Conservation (phyloP, 495 filamentous ascomycete genomes). For the Neurospora sp. region DNA sequence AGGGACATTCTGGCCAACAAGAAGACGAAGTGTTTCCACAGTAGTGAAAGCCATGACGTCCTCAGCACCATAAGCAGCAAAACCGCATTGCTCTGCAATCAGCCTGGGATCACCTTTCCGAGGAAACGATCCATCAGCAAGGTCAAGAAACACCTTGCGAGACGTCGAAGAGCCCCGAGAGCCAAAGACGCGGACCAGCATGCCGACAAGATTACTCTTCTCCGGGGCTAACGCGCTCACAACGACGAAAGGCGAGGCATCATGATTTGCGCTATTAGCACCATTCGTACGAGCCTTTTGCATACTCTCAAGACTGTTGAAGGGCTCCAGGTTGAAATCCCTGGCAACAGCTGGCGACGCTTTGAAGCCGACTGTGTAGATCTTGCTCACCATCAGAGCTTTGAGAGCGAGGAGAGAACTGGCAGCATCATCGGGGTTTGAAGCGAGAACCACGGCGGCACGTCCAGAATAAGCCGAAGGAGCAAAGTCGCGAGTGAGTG, state of each 20-base stretch:
- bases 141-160: conserved; percentile 71
- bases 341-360: conserved; percentile 51
- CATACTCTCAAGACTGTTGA: conserved; percentile 69
- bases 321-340: conserved; percentile 53
- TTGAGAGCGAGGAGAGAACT: conserved; percentile 67
- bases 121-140: conserved; percentile 52
- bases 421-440: conserved; percentile 58
- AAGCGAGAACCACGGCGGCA: conserved; percentile 63
- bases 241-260: conserved; percentile 60
- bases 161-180: conserved; percentile 38
- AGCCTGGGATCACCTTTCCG: conserved; percentile 57
- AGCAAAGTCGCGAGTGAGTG: conserved; percentile 68
- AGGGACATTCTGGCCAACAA: conserved; percentile 77
- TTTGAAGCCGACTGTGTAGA: conserved; percentile 78
- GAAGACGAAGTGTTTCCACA: conserved; percentile 63
- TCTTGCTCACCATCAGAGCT: conserved; percentile 62
- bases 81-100: conserved; percentile 59
- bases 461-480: conserved; percentile 68
- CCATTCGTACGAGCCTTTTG: conserved; percentile 47
- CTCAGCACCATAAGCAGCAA: conserved; percentile 67
- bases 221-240: conserved; percentile 68
- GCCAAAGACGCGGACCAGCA: conserved; percentile 59
- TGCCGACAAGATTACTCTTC: conserved; percentile 70
- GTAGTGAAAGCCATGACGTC: conserved; percentile 76
- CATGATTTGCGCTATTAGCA: conserved; percentile 18